phyloP scores from a whole-genome alignment of 2,329 filamentous ascomycete species.

The Tolypocladium sp. region DNA sequence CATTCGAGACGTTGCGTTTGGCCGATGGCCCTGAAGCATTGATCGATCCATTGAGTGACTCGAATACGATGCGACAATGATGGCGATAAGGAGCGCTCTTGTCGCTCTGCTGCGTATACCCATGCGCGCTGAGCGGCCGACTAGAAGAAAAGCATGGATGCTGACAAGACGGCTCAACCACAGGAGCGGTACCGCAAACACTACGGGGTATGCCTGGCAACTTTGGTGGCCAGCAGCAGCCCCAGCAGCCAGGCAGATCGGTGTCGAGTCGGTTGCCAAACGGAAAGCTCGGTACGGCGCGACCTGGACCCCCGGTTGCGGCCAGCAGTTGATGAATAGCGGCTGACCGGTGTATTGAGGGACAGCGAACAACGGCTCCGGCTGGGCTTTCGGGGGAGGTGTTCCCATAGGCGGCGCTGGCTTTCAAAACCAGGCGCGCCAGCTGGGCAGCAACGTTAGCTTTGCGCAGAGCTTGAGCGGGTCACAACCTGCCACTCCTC shows the following conservation, averaged over 20 bases:
- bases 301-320: not conserved
- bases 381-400: constrained; percentile 55
- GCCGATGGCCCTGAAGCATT: not conserved
- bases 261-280: constrained; percentile 53
- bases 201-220: constrained; percentile 52
- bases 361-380: constrained; percentile 41
- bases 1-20: not conserved
- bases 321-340: not conserved
- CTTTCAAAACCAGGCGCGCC: constrained; percentile 42
- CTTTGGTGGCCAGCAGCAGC: constrained; percentile 51
- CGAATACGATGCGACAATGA: not conserved
- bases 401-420: constrained; percentile 50
- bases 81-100: not conserved
- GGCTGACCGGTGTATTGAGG: constrained; percentile 6
- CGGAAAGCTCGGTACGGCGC: constrained; percentile 48
- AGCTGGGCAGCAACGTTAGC: constrained; percentile 51
- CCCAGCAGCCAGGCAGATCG: constrained; percentile 41
- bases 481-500: constrained; percentile 51
- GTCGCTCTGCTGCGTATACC: not conserved
- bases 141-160: not conserved
- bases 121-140: not conserved
- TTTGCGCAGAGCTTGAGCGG: constrained; percentile 58
- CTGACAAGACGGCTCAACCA: constrained; percentile 16
- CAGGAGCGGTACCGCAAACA: constrained; percentile 52
- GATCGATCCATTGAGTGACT: not conserved